Evolutionary conservation across 139 green algal species (phyloP).

Genomic region (Haematococcus lacustris): DNA sequence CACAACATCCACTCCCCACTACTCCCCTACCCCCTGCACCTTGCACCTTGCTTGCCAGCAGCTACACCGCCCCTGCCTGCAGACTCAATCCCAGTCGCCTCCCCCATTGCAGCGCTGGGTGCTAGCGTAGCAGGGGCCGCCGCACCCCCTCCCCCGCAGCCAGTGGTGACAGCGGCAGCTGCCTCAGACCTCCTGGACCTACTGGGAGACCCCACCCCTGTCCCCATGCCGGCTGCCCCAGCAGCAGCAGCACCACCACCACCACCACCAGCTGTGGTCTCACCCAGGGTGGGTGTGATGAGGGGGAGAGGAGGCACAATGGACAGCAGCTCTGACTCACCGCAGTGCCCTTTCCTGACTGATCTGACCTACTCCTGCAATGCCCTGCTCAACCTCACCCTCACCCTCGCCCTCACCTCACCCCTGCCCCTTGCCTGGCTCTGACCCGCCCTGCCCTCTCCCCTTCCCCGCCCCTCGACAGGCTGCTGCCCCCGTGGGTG

Average conservation of each 20-base stretch:
- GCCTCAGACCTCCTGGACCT: conserved; percentile 21
- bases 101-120: not conserved
- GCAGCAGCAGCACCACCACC: not conserved
- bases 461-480: not conserved
- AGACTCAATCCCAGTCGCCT: not conserved
- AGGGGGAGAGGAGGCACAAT: not conserved
- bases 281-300: not conserved
- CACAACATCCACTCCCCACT: not conserved
- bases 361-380: conserved; percentile 19
- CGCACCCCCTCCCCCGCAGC: not conserved
- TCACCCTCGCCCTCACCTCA: not conserved
- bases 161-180: not conserved
- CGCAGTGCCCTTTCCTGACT: conserved; percentile 11
- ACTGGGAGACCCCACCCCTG: conserved; percentile 8
- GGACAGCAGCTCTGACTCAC: not conserved
- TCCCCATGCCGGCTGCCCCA: not conserved
- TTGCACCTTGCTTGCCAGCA: not conserved
- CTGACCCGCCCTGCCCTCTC: not conserved
- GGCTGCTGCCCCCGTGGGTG: not conserved
- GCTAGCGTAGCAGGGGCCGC: not conserved
- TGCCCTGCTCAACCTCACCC: conserved; percentile 8
- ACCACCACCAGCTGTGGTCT: conserved; percentile 2
- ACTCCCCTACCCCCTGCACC: not conserved
- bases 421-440: conserved; percentile 2
- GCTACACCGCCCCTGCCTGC: not conserved